Conservation (phyloP, 75 land plant species). For the Adiantum capillusveneris region DNA sequence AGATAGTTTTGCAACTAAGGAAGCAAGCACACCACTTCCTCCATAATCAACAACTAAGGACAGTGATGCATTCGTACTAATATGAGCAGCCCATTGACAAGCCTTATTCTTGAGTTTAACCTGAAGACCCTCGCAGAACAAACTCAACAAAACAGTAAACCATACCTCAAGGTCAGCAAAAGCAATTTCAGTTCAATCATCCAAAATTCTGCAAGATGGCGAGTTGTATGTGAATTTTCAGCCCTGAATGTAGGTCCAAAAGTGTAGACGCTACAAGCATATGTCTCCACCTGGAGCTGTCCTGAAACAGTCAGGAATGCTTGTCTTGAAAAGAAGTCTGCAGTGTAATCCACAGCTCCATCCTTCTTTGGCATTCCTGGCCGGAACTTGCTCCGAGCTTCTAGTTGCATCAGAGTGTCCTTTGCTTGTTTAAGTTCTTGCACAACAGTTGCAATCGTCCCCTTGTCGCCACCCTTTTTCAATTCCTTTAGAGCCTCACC, state of each 20-base stretch:
- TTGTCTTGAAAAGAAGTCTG: conserved; percentile 58
- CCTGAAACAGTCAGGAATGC: conserved; percentile 55
- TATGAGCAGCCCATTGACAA: too few species aligned
- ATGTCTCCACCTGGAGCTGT: conserved; percentile 79
- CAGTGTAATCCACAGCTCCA: conserved; percentile 32
- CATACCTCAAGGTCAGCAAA: conserved; percentile 89
- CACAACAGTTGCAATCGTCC: conserved; percentile 45
- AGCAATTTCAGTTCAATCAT: conserved; percentile 79
- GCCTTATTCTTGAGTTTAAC: too few species aligned
- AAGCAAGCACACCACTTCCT: too few species aligned
- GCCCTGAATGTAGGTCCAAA: conserved; percentile 85
- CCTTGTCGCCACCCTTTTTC: conserved; percentile 56
- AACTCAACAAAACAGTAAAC: too few species aligned
- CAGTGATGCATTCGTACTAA: too few species aligned
- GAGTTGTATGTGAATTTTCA: conserved; percentile 32
- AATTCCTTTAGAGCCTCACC: conserved; percentile 59
- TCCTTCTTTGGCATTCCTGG: conserved; percentile 58
- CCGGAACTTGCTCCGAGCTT: conserved; percentile 59
- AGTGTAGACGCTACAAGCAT: conserved; percentile 77
- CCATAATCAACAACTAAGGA: too few species aligned
- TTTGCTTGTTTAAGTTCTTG: conserved; percentile 59
- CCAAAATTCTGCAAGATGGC: conserved; percentile 68
- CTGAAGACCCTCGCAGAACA: too few species aligned
- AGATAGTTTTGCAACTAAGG: too few species aligned
- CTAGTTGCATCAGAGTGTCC: conserved; percentile 45